Evolutionary conservation across 2,329 filamentous ascomycete species (phyloP), one percentile per base, ranked within the genome.

Genomic region (Colletotrichum shisoi): DNA sequence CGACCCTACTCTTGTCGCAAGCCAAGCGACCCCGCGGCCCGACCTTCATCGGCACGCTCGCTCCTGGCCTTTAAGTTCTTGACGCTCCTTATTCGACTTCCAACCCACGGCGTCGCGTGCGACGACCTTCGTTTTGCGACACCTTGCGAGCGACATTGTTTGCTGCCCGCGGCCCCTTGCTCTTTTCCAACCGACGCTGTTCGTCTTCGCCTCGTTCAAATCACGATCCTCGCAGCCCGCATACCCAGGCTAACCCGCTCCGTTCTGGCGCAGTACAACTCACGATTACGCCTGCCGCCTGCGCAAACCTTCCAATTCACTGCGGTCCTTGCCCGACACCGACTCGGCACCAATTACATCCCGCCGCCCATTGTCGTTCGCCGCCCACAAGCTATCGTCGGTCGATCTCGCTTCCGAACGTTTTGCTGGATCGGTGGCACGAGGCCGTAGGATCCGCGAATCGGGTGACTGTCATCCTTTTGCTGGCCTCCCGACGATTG

Each of bases 381-480:
- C 49, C 40, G 42, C 15, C 42, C 24, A 37, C 24, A 46, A 48
- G 37, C 27, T n/a, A 44, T 52, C n/a, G n/a, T 37, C 57, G 24
- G 24, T 27, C 27, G 56, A 60, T 45, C 31, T 65, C 7, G 31
- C 31, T 34, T 34, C 31, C 64, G 52, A 40, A 42, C 46, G 27
- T 24, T 34, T 52, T 46, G 60, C 52, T 60, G 51, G 42, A 37
- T 57, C 48, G 63, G 63, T 67, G 63, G 57, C 37, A 68, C 66
- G 42, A 67, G 34, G 66, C 63, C 46, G 51, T 57, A 37, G 63
- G 66, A 68, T 67, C 63, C 63, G 60, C 66, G 57, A 61, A 68
- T 68, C 48, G 54, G 62, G 53, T 68, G 63, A 76, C 75, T 72
- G 75, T 75, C 70, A 61, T 67, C 60, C 59, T 70, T 34, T 34